Evolutionary conservation across 2,329 filamentous ascomycete species (phyloP), one percentile per base, ranked within the genome.

Genomic region (Aspergillus sp.): DNA sequence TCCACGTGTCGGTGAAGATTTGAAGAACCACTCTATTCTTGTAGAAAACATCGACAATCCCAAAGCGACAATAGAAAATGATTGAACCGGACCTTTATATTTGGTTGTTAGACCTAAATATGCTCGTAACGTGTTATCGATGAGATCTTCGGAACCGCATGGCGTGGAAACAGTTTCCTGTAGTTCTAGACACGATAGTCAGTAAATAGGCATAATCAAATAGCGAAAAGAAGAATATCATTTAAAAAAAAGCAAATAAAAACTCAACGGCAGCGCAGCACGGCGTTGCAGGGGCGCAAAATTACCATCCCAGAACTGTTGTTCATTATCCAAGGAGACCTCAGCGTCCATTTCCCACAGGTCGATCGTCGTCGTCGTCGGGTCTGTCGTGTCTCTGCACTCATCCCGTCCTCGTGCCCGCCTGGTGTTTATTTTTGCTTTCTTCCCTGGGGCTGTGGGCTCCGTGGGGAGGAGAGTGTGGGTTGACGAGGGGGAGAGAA

Each of bases 221-320:
- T 11, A 34, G 7, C n/a, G 13, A 40, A 41, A 27, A 29, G 35
- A 37, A 34, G 43, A 40, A 32, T 46, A 12, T 13, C 30, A 30
- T 27, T 13, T 12, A 19, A 27, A 44, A 37, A 11, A 34, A 46
- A 13, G 27, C 30, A 42, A 37, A 48, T 5, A 26, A 11, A 26
- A 19, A 4, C 5, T 10, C 3, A 32, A 32, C 31, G 31, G 31
- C 8, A 2, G 31, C n/a, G 31, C n/a, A 35, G 12, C 33, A 35
- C 8, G 7, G 33, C 11, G 11, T 7, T 11, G 8, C 29, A 8
- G 7, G 26, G 10, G 67, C 54, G 55, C 27, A 41, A 47, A 63
- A 78, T 65, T 67, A 95, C 90, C 87, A 69, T 83, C 77, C 91
- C 90, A 96, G 72, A 95, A 90, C 70, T 90, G 84, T 67, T 89